Evolutionary conservation across 1,284 basidiomycete genomes (phyloP).

Genomic region (Mycosarcoma maydis): DNA sequence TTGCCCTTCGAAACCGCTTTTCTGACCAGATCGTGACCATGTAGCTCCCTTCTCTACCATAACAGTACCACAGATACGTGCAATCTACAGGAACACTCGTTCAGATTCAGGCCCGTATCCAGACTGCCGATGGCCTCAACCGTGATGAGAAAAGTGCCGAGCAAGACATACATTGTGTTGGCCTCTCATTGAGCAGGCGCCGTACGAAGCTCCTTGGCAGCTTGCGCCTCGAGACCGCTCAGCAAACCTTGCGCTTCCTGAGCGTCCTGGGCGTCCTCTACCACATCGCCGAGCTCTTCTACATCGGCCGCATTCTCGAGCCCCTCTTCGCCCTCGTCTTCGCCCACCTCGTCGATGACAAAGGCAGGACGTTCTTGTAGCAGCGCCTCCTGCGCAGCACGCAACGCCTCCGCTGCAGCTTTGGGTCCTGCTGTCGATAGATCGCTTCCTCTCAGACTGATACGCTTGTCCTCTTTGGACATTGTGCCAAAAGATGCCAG

Average conservation of each 20-base stretch:
- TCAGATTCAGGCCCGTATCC: too few species aligned
- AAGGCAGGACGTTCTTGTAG: constrained; percentile 55
- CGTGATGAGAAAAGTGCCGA: too few species aligned
- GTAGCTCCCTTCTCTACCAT: too few species aligned
- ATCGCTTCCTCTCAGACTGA: constrained; percentile 47
- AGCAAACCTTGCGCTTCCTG: constrained; percentile 35
- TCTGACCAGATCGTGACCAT: too few species aligned
- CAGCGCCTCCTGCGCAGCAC: constrained; percentile 54
- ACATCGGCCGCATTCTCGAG: constrained; percentile 30
- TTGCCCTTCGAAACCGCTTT: too few species aligned
- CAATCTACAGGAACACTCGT: too few species aligned
- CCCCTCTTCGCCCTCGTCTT: constrained; percentile 45
- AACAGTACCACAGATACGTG: too few species aligned
- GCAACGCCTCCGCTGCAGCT: constrained; percentile 53
- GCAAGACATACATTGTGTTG: too few species aligned
- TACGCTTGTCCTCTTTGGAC: constrained; percentile 30
- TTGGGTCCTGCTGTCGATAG: constrained; percentile 49
- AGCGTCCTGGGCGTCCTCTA: constrained; percentile 17
- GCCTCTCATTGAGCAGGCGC: constrained; percentile 37
- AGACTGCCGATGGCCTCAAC: too few species aligned
- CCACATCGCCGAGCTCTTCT: constrained; percentile 37
- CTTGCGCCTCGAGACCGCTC: constrained; percentile 38
- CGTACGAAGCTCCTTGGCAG: constrained; percentile 42
- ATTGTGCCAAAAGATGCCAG: constrained; percentile 4
- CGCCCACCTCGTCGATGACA: constrained; percentile 59